Conservation (phyloP, 208 protist genomes). For the Leishmania braziliensis region DNA sequence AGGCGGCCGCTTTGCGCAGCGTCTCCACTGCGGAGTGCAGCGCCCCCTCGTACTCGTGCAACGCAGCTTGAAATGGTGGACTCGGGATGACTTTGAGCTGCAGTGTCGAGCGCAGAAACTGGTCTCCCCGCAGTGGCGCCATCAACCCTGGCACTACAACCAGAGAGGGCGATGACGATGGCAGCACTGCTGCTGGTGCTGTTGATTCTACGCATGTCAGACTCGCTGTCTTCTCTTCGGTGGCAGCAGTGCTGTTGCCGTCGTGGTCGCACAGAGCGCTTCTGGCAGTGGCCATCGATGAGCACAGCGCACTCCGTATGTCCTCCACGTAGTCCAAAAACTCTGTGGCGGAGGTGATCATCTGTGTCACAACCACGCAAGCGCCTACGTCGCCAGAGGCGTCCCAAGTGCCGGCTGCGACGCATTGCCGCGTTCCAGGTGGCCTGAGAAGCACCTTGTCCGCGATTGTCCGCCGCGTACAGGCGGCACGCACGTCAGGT, state of each 20-base stretch:
- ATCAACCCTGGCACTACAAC: conserved; percentile 35
- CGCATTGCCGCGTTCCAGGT: neutral
- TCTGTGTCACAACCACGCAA: conserved; percentile 42
- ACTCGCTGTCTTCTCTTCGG: neutral
- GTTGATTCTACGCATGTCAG: neutral
- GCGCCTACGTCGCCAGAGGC: conserved; percentile 1
- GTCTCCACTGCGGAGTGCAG: conserved; percentile 1
- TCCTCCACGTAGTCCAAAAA: conserved; percentile 33
- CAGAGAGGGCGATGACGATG: neutral
- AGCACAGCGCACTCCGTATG: conserved; percentile 22
- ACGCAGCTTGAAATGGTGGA: conserved; percentile 19
- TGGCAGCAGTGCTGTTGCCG: neutral
- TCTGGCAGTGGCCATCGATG: neutral
- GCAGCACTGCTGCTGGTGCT: neutral
- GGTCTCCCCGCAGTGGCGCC: conserved; percentile 29
- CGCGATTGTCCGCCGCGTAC: neutral
- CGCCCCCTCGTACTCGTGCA: conserved; percentile 25
- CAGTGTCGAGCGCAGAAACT: conserved; percentile 27
- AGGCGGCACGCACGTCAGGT: neutral
- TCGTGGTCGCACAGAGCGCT: neutral
- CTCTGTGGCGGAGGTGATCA: conserved; percentile 35
- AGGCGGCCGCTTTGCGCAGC: neutral
- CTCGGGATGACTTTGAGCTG: conserved; percentile 41
- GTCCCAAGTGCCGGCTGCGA: neutral
- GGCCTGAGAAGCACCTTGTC: neutral